A percentile compares a stretch with the other conserved stretches of the same genome.
These are phyloP conservation scores for Eutypella sp. DNA, from an alignment of 2,329 filamentous ascomycete genomes.

Conservation along the genomic window DNA sequence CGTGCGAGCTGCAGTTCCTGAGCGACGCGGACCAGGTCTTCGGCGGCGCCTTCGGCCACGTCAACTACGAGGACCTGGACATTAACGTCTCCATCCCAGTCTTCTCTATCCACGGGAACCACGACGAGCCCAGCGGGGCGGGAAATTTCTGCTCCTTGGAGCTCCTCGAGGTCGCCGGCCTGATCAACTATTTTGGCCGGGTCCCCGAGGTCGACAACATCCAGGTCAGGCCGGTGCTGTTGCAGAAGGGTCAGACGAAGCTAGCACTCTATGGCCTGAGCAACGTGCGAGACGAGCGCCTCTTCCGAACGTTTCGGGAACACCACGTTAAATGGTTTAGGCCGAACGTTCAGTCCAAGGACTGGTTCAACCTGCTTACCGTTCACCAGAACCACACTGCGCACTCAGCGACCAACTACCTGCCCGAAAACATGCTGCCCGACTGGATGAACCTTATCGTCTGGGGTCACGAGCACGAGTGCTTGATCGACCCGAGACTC, in stretches of 20 bases:
- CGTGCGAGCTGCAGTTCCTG: constrained; percentile 89
- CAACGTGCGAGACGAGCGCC: constrained; percentile 90
- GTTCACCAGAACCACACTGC: constrained; percentile 96
- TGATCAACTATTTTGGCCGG: constrained; percentile 94
- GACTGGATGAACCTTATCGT: constrained; percentile 87
- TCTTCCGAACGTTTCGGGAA: constrained; percentile 91
- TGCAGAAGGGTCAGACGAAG: constrained; percentile 92
- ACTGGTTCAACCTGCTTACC: constrained; percentile 95
- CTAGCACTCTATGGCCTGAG: constrained; percentile 90
- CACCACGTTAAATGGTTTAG: constrained; percentile 91
- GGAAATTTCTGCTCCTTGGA: constrained; percentile 89
- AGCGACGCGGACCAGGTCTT: constrained; percentile 92
- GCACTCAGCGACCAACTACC: constrained; percentile 85
- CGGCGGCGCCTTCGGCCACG: constrained; percentile 81
- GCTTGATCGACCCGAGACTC: constrained; percentile 74
- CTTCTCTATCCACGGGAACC: constrained; percentile 97
- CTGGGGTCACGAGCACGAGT: constrained; percentile 98
- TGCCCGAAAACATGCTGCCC: constrained; percentile 89
- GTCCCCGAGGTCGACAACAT: constrained; percentile 92
- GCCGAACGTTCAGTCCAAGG: constrained; percentile 70
- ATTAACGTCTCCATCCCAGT: constrained; percentile 97
- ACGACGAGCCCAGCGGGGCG: constrained; percentile 96
- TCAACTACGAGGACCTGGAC: constrained; percentile 96
- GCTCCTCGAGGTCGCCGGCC: constrained; percentile 80
- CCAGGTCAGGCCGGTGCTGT: constrained; percentile 79